phyloP scores from a whole-genome alignment of 2,329 filamentous ascomycete genomes.

The Pseudogymnoascus pannorum region DNA sequence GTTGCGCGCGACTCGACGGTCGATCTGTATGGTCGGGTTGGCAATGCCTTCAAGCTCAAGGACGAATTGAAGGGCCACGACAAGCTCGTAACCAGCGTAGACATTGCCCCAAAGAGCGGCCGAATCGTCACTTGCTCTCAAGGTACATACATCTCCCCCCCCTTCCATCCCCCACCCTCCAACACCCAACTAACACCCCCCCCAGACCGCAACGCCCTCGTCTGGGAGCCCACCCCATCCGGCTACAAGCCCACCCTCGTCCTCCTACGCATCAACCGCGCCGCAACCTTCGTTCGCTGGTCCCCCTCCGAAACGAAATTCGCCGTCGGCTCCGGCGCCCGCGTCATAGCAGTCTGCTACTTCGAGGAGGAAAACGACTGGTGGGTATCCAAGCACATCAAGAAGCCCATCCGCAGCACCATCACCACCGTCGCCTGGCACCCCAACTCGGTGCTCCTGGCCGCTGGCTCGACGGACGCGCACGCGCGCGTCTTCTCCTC shows the following conservation, averaged over 20 bases:
- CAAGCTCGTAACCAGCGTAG: slow-evolving; percentile 92
- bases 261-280: slow-evolving; percentile 91
- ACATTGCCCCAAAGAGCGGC: slow-evolving; percentile 84
- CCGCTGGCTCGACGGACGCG: slow-evolving; percentile 93
- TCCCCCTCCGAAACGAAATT: slow-evolving; percentile 96
- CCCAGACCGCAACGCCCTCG: slow-evolving; percentile 92
- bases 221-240: slow-evolving; percentile 88
- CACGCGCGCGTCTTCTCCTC: slow-evolving; percentile 91
- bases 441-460: slow-evolving; percentile 91
- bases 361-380: slow-evolving; percentile 99
- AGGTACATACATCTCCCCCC: slow-evolving; percentile 44
- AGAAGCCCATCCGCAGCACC: slow-evolving; percentile 97
- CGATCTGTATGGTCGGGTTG: slow-evolving; percentile 73
- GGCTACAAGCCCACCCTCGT: slow-evolving; percentile 98
- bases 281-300: slow-evolving; percentile 95
- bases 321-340: slow-evolving; percentile 90
- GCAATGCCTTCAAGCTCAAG: slow-evolving; percentile 71
- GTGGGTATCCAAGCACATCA: slow-evolving; percentile 99
- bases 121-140: slow-evolving; percentile 98
- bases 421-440: slow-evolving; percentile 96
- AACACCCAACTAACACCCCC: slow-evolving; percentile 12
- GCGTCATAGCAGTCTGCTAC: slow-evolving; percentile 94
- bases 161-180: slow-evolving; percentile 10
- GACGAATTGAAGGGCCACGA: slow-evolving; percentile 95
- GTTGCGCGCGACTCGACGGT: slow-evolving; percentile 86